Conservation (phyloP, 2,329 filamentous ascomycete genomes). For the Aspergillus fumigatus region DNA sequence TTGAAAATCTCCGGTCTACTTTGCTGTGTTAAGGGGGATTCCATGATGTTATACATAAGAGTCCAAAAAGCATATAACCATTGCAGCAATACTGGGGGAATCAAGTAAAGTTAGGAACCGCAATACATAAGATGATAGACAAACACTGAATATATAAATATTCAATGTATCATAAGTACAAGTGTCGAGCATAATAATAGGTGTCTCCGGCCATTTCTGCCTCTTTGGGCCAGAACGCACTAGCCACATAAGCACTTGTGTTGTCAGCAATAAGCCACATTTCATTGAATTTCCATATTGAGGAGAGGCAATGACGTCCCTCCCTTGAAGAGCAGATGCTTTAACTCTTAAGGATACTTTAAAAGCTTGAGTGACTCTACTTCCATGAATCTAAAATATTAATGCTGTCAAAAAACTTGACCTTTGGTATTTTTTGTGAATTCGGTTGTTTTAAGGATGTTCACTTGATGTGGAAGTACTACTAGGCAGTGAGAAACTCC, state of each 20-base stretch:
- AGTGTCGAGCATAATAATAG: neutral
- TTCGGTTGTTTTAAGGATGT: neutral
- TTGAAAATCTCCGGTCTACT: conserved; percentile 84
- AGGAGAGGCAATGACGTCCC: neutral
- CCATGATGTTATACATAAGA: conserved; percentile 52
- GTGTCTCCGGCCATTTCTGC: neutral
- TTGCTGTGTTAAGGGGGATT: conserved; percentile 93
- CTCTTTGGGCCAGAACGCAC: conserved; percentile 1
- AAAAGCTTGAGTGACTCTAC: neutral
- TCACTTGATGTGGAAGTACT: neutral
- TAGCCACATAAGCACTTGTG: conserved; percentile 6
- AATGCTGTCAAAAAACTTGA: too few species aligned
- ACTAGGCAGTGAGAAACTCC: neutral
- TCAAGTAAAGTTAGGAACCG: neutral
- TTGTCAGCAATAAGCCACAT: conserved; percentile 4
- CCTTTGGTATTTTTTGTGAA: neutral
- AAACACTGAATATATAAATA: neutral
- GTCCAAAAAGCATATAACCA: conserved; percentile 11
- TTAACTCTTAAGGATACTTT: neutral
- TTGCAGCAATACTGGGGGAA: conserved; percentile 15
- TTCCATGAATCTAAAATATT: neutral
- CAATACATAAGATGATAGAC: neutral
- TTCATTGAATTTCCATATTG: neutral
- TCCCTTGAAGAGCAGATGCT: neutral
- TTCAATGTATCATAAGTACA: neutral